phyloP scores from a whole-genome alignment of 352 stramenopile genomes.

The Phytophthora agathidicida region DNA sequence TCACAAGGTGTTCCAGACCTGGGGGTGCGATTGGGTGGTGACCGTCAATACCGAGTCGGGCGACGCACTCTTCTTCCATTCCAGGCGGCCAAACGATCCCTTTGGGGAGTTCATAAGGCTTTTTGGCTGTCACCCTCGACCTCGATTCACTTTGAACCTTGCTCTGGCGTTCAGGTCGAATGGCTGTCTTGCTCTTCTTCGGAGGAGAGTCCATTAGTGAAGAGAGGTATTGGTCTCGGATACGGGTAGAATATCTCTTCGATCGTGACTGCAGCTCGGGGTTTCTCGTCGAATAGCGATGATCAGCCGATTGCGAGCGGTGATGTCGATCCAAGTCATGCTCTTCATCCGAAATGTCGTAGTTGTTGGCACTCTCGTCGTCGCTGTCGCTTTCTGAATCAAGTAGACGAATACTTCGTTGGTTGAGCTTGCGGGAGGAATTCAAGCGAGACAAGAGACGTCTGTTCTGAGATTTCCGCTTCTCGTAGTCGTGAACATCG shows the following conservation, averaged over 20 bases:
- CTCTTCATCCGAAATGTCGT: conserved; percentile 2
- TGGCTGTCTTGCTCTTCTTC: not conserved
- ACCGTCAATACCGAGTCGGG: conserved; percentile 21
- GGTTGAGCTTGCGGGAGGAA: not conserved
- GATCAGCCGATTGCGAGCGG: not conserved
- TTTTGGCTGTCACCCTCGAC: not conserved
- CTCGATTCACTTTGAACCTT: conserved; percentile 2
- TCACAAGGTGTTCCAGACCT: conserved; percentile 59
- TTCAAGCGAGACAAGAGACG: not conserved
- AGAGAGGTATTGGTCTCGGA: not conserved
- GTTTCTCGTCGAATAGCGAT: not conserved
- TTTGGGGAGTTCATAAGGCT: conserved; percentile 1
- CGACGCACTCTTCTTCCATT: conserved; percentile 47
- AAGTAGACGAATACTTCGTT: not conserved
- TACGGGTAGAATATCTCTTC: not conserved
- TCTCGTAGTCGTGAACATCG: not conserved
- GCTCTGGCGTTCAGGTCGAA: not conserved
- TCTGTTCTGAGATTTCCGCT: not conserved
- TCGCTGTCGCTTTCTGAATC: conserved; percentile 6
- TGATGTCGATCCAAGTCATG: not conserved
- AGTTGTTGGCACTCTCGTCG: not conserved
- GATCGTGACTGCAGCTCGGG: not conserved
- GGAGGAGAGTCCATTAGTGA: conserved; percentile 6
- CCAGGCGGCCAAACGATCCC: conserved; percentile 59
- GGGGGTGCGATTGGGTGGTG: conserved; percentile 50